Evolutionary conservation across 495 filamentous ascomycete genomes (phyloP).

Genomic region (Annulohypoxylon moriforme): DNA sequence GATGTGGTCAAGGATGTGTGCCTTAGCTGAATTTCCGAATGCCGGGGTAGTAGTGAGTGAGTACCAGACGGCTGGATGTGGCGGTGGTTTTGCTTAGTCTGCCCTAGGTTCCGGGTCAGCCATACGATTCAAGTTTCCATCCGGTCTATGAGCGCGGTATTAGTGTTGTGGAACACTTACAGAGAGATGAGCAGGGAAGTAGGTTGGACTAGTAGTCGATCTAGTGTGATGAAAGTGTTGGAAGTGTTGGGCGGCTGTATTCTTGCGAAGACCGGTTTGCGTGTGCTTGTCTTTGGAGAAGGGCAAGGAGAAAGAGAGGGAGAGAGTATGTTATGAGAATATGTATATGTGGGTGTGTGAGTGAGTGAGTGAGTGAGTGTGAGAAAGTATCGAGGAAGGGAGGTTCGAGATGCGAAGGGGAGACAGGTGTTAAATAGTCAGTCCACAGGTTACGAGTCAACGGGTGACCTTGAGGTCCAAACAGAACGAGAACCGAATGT

Average conservation of each 20-base stretch:
- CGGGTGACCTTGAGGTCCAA: constrained; percentile 37
- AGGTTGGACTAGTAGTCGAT: not conserved
- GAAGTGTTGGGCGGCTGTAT: not conserved
- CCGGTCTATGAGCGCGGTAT: not conserved
- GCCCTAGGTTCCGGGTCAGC: constrained; percentile 25
- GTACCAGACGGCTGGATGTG: constrained; percentile 7
- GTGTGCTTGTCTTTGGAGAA: constrained; percentile 6
- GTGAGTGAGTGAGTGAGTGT: not conserved
- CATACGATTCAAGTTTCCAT: not conserved
- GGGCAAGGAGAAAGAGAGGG: constrained; percentile 2
- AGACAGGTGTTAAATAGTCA: constrained; percentile 35
- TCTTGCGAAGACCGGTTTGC: not conserved
- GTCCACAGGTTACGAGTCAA: constrained; percentile 22
- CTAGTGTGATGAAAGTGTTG: constrained; percentile 13
- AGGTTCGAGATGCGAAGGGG: constrained; percentile 14
- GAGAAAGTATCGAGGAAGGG: constrained; percentile 14
- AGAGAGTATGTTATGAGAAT: not conserved
- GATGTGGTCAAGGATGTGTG: constrained; percentile 22
- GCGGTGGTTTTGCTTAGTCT: constrained; percentile 22
- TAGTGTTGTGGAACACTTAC: constrained; percentile 20
- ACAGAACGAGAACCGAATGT: too few relatives aligned
- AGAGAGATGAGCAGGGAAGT: constrained; percentile 8
- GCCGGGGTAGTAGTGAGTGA: constrained; percentile 5
- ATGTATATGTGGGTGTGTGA: not conserved
- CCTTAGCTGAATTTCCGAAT: constrained; percentile 18